Evolutionary conservation across 305 asterid species (phyloP), one percentile per base, ranked within the genome.

Genomic region (Fraxinus dipetala): DNA sequence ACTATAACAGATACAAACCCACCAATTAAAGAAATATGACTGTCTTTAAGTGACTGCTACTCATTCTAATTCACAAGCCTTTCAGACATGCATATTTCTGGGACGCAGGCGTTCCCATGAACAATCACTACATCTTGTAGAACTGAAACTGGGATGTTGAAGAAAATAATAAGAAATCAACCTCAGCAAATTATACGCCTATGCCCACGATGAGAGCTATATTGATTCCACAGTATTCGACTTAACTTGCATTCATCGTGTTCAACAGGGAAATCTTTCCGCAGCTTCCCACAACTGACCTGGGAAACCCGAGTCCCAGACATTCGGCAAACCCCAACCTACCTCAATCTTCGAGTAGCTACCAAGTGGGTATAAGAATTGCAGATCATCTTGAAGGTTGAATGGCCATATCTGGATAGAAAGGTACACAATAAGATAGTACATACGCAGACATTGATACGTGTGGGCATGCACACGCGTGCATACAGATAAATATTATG

Each of bases 401-500:
- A 43, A 31, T 28, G 32, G 67, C 48, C 73, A 80, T n/a, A 31
- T 77, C 36, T 35, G 74, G 78, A 69, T 20, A 78, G 65, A 74
- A 45, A 72, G 65, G 78, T 31, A 70, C 75, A 70, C 24, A 13
- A 14, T 14, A 70, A 32, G 43, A 70, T 2, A 16, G 75, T 31
- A 30, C 40, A 5, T 63, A 28, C 2, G 2, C 16, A 77, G 81
- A n/a, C 11, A 65, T 6, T 36, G 36, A 75, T 35, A 80, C 48
- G 45, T 75, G 80, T 14, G 34, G 56, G 48, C 14, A 40, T 40
- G 48, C 48, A 43, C 51, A 43, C 51, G 51, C 51, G 5, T 43
- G 85, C 82, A 81, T 78, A 83, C 81, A 80, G 56, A 65, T 77
- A 72, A 79, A 70, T 31, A 70, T 70, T 11, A 13, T 5, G 5